Base-by-base conservation (phyloP, 2,329 filamentous ascomycete genomes). In the Magnaporthiopsis rhizophila region DNA sequence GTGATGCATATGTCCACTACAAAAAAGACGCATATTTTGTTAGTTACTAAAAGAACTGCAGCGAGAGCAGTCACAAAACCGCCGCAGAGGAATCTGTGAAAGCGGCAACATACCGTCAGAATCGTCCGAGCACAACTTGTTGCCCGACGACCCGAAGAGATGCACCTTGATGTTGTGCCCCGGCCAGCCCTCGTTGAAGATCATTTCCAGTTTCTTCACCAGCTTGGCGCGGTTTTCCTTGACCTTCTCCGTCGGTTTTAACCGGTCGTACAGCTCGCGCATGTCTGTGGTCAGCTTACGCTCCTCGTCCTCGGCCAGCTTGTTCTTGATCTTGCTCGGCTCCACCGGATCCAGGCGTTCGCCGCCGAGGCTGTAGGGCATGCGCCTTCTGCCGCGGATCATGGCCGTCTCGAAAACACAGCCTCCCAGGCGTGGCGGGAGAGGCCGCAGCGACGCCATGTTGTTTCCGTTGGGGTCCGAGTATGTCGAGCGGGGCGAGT, bases 91-190 rank as follows among this genome's bases (percentile, higher is more conserved):
- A 12, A 30, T 3, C 45, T 34, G 45, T n/a, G n/a, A 18, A 58
- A 34, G 45, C 18, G 21, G 38, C 21, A 18, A 80, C 87, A 71
- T 80, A 97, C 92, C 91, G 79, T 99, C 95, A 63, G 95, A 99
- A 73, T 97, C 92, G 75, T 92, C 93, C 45, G 94, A 97, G 76
- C 92, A 97, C 65, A 99, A 80, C 74, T 95, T 80, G 76, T 99
- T 99, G 61, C 95, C 95, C 5, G 95, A 98, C 6, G 95, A 98
- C n/a, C 95, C 95, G 82, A 99, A 99, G 21, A 98, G 86, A 74
- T 95, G 89, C 50, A 97, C 95, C 69, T 86, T 88, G 72, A 97
- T 97, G 66, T 96, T 85, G 71, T 92, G 89, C 1, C 90, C 92
- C 1, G 95, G 95, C 91, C 94, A 99, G 73, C 96, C 87, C 9